phyloP scores from a whole-genome alignment of 176 grass and related monocot genomes.

The Bromus sterilis region DNA sequence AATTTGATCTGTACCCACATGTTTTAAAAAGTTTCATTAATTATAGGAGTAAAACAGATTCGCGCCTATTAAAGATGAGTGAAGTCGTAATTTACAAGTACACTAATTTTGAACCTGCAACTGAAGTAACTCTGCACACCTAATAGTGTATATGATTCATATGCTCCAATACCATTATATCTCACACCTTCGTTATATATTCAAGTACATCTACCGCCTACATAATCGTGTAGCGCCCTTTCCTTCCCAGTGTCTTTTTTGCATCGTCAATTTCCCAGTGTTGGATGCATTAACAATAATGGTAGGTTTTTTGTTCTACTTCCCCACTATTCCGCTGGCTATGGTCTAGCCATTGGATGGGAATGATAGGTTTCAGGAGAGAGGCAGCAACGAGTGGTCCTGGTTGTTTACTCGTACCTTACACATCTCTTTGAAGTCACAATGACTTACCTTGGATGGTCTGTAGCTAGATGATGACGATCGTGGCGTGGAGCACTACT shows the following conservation, averaged over 20 bases:
- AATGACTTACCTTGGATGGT: no score
- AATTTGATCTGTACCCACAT: no score
- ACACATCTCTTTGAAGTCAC: no score
- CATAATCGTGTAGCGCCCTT: not conserved
- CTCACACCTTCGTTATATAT: not conserved
- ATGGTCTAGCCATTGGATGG: not conserved
- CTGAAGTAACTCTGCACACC: not conserved
- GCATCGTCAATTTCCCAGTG: not conserved
- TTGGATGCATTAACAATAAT: not conserved
- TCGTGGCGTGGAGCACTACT: no score
- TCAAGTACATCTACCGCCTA: not conserved
- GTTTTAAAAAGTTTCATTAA: not conserved
- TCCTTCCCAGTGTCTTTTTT: not conserved
- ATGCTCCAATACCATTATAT: not conserved
- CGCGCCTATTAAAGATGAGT: no score
- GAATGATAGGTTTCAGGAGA: not conserved
- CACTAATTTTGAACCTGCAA: no score
- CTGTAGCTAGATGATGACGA: no score
- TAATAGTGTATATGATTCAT: not conserved
- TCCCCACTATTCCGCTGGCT: not conserved
- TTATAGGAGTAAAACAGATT: no score
- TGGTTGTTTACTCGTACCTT: no score
- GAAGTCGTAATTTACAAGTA: no score
- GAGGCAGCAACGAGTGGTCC: no score
- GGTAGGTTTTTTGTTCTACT: not conserved